These are phyloP conservation scores for Mikania micrantha DNA, from an alignment of 129 eudicot genomes.

Conservation along the genomic window DNA sequence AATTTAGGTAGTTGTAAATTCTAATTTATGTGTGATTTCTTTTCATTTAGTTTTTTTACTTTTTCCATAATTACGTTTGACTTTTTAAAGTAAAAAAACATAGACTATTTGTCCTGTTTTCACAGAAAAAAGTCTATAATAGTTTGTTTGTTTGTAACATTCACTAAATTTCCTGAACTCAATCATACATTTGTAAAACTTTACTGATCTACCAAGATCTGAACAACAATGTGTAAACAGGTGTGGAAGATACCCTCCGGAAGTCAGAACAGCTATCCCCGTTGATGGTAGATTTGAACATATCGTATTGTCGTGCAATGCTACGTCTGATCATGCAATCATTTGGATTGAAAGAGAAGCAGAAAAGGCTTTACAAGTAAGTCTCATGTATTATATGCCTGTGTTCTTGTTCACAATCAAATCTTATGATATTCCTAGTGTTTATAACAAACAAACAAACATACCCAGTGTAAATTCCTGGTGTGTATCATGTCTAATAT, in stretches of 20 bases:
- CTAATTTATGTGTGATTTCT: too few relatives aligned
- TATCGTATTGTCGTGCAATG: conserved; percentile 48
- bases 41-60: too few relatives aligned
- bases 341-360: conserved; percentile 50
- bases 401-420: background rate
- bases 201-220: background rate
- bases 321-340: conserved; percentile 50
- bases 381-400: conserved; percentile 9
- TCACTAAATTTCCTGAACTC: background rate
- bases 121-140: too few relatives aligned
- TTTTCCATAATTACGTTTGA: too few relatives aligned
- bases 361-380: conserved; percentile 44
- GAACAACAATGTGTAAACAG: conserved; percentile 22
- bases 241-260: conserved; percentile 80
- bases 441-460: too few relatives aligned
- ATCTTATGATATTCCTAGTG: too few relatives aligned
- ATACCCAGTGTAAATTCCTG: too few relatives aligned
- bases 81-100: too few relatives aligned
- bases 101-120: too few relatives aligned
- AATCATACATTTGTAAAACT: background rate
- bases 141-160: background rate
- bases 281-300: conserved; percentile 94
- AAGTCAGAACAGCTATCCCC: conserved; percentile 85
- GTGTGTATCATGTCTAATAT: too few relatives aligned
- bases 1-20: too few relatives aligned